Conservation (phyloP, 2,329 filamentous ascomycete species). For the Thelonectria blattea region DNA sequence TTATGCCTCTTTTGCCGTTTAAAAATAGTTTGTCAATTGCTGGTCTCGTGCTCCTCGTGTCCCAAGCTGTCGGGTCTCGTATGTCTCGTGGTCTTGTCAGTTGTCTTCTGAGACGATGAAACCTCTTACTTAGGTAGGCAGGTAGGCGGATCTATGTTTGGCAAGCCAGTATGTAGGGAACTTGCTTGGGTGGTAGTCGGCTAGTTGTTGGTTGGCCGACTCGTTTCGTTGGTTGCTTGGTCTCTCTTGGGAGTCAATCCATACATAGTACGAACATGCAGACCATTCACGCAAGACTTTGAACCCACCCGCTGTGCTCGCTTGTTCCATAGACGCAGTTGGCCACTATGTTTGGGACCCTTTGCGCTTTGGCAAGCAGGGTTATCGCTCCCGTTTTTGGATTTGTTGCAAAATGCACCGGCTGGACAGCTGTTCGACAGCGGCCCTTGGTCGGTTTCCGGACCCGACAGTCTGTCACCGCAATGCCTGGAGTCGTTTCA, state of each 20-base stretch:
- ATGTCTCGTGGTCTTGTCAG: no score
- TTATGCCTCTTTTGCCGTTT: conserved; percentile 20
- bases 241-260: no score
- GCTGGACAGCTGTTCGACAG: conserved; percentile 1
- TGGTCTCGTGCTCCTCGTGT: conserved; percentile 10
- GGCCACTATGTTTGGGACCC: neutral
- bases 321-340: neutral
- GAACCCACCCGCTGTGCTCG: no score
- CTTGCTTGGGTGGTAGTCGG: neutral
- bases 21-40: conserved; percentile 8
- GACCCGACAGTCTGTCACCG: conserved; percentile 25
- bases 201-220: neutral
- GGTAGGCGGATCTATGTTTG: no score
- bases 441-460: conserved; percentile 12
- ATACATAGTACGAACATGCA: neutral
- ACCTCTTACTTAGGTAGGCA: no score
- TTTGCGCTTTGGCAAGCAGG: conserved; percentile 7
- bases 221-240: neutral
- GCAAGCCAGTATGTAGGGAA: no score
- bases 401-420: no score
- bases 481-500: conserved; percentile 18
- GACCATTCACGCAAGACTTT: neutral
- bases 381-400: neutral
- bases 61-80: neutral
- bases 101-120: no score